These are phyloP conservation scores for Collybia nuda DNA, from an alignment of 768 basidiomycete species.

Conservation along the genomic window DNA sequence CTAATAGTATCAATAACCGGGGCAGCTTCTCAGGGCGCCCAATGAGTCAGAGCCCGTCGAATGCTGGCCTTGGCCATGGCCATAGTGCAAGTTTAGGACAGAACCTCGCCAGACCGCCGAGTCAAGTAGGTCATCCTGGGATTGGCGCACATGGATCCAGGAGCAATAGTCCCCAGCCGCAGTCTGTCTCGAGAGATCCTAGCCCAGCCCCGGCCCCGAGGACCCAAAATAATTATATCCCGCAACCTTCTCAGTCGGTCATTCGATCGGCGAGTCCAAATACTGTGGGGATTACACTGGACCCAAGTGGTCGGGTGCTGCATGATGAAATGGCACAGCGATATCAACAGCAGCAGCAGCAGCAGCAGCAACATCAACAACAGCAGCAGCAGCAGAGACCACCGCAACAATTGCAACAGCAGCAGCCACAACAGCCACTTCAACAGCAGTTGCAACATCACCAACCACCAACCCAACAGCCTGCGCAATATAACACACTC, in stretches of 20 bases:
- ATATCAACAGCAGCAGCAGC: slow-evolving; percentile 45
- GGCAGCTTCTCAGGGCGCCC: slow-evolving; percentile 34
- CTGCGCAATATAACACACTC: slow-evolving; percentile 10
- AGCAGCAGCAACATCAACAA: slow-evolving; percentile 28
- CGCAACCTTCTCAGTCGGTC: slow-evolving; percentile 35
- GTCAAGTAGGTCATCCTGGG: slow-evolving; percentile 72
- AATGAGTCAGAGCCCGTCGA: slow-evolving; percentile 20
- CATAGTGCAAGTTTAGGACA: slow-evolving; percentile 24
- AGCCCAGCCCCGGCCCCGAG: slow-evolving; percentile 49
- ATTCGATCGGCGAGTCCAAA: slow-evolving; percentile 72
- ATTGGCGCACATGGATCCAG: slow-evolving; percentile 74
- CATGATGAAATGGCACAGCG: slow-evolving; percentile 76
- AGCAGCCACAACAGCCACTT: slow-evolving; percentile 25
- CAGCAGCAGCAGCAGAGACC: slow-evolving; percentile 21
- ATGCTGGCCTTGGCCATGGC: slow-evolving; percentile 11
- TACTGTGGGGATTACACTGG: slow-evolving; percentile 79
- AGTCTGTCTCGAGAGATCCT: slow-evolving; percentile 54
- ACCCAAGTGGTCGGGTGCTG: slow-evolving; percentile 76
- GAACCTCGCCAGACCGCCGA: slow-evolving; percentile 50
- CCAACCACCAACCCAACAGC: slow-evolving; percentile 19
- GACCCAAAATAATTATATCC: slow-evolving; percentile 37
- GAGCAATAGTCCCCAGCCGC: slow-evolving; percentile 64
- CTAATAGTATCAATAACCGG: slow-evolving; percentile 40
- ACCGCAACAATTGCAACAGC: slow-evolving; percentile 24
- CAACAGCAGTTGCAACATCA: slow-evolving; percentile 27